Base-by-base conservation (phyloP, 2,329 filamentous ascomycete genomes). In the Talaromyces sp. region DNA sequence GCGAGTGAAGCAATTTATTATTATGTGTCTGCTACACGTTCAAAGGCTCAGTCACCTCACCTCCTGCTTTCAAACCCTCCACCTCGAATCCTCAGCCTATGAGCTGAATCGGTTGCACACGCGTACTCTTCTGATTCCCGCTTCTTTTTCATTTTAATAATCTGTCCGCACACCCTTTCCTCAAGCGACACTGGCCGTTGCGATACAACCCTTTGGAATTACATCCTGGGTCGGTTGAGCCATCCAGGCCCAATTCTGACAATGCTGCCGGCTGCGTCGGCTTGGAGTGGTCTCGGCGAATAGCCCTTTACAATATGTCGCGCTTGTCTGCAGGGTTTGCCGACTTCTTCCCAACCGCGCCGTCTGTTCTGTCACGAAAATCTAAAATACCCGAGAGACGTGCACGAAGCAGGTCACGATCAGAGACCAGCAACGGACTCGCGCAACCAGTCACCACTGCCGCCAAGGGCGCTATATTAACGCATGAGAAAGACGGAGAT, bases 301-400 rank as follows among this genome's bases (percentile, higher is more conserved):
- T 65, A 65, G 63, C 63, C 63, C 54, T 50, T 61, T 70, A 75
- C 84, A 88, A 82, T 82, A 91, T 91, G 90, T 91, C 91, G 87
- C 91, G 90, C 83, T 87, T 89, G 77, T 85, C 86, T 79, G 89
- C 90, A 83, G 89, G 89, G 82, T 93, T 93, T 85, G 90, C 90
- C 81, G 88, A 93, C 81, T 95, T 92, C 85, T 93, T 93, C 80
- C 90, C 90, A 71, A 87, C 89, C 76, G 91, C 90, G 75, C 90
- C 91, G 71, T 86, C 87, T 72, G 87, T 87, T 69, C 78, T 84
- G 64, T 76, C 80, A 70, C 81, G 81, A 78, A 80, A 79, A 74
- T 76, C 74, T 69, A 78, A 78, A 71, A 71, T 74, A 62, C 83
- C 85, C 69, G 84, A 83, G 75, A 86, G 88, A 76, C 45, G 45